A percentile compares a stretch with the other conserved stretches of the same genome.
phyloP scores from a whole-genome alignment of 208 protist genomes.

The Willaertia magna region DNA sequence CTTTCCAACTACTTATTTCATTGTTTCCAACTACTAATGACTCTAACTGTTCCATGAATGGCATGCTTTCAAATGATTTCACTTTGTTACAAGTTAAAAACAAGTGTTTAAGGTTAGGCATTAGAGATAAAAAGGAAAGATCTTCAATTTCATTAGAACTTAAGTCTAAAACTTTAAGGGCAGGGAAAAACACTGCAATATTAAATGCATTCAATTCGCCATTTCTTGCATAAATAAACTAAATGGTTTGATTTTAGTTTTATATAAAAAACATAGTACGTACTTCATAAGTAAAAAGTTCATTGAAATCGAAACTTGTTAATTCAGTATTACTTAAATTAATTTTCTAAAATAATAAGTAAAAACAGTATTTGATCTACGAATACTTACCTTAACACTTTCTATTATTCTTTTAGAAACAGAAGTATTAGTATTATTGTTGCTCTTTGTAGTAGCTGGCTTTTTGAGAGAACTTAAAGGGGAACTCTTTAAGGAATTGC shows the following conservation, averaged over 20 bases:
- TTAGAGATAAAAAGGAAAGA: background rate
- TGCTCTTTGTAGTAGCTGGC: too few relatives aligned
- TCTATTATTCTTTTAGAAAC: too few relatives aligned
- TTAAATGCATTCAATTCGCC: background rate
- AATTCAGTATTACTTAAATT: background rate
- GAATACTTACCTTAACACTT: too few relatives aligned
- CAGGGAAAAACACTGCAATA: background rate
- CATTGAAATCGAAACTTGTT: background rate
- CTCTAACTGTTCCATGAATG: background rate
- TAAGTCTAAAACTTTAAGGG: background rate
- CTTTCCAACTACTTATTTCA: background rate
- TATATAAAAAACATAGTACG: too few relatives aligned
- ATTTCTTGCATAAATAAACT: background rate
- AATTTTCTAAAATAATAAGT: too few relatives aligned
- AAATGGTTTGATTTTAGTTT: too few relatives aligned
- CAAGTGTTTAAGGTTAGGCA: background rate
- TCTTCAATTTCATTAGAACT: background rate
- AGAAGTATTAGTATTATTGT: too few relatives aligned
- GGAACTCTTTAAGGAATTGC: too few relatives aligned
- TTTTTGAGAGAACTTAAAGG: too few relatives aligned
- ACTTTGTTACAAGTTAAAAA: background rate
- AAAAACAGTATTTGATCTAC: too few relatives aligned
- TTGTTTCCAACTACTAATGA: background rate
- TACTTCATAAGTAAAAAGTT: background rate
- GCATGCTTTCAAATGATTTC: background rate